These are phyloP conservation scores for Arthrobotrys megalospora DNA, from an alignment of 2,329 filamentous ascomycete genomes.

Conservation along the genomic window DNA sequence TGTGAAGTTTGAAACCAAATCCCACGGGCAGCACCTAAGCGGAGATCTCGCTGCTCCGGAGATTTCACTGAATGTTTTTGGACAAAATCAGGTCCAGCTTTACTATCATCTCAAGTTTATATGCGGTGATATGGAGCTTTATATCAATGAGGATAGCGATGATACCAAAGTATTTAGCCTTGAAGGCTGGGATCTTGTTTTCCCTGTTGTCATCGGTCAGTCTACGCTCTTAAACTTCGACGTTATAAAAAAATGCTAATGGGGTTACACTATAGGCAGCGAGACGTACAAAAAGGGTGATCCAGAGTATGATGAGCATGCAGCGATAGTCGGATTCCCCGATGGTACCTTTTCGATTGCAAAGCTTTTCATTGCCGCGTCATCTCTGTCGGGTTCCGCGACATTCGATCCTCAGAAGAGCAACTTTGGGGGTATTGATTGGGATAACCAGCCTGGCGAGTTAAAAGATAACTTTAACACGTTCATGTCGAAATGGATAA, in stretches of 20 bases:
- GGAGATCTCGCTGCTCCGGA: background rate
- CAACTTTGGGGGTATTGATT: background rate
- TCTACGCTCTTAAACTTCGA: background rate
- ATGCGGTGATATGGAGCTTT: background rate
- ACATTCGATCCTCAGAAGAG: background rate
- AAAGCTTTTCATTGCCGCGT: constrained; percentile 6
- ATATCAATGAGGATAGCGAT: background rate
- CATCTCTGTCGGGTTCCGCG: background rate
- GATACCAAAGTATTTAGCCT: constrained; percentile 1
- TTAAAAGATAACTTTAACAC: background rate
- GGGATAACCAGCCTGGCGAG: constrained; percentile 8
- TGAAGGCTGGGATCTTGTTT: background rate
- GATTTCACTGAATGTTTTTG: background rate
- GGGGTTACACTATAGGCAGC: background rate
- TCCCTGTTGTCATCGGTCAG: constrained; percentile 2
- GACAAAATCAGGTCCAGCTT: background rate
- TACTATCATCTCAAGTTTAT: constrained; percentile 7
- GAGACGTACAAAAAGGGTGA: constrained; percentile 4
- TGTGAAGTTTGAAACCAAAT: background rate
- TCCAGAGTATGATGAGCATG: background rate
- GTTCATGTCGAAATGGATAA: constrained; percentile 16
- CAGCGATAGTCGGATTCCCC: background rate
- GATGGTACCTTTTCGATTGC: constrained; percentile 1
- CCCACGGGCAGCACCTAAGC: background rate
- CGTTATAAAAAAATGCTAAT: background rate